Percentiles rank a stretch among this genome's conserved stretches.
Evolutionary conservation across 345 rosid genomes (phyloP).

Genomic region (Bruguiera gymnorhiza): DNA sequence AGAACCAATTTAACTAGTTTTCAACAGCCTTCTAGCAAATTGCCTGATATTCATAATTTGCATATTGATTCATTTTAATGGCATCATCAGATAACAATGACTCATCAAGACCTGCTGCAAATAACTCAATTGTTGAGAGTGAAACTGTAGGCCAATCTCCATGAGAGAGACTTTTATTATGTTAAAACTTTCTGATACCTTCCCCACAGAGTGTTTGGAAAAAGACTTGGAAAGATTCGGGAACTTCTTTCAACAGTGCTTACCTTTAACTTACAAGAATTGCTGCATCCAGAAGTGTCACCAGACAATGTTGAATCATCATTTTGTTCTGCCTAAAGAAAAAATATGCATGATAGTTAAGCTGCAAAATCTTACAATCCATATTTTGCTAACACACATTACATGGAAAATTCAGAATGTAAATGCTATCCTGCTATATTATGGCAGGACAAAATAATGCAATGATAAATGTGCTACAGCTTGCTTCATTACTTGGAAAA

Average conservation of each 20-base stretch:
- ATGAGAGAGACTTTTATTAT: not conserved
- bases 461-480: conserved; percentile 17
- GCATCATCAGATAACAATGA: not conserved
- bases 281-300: conserved; percentile 40
- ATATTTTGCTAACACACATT: not conserved
- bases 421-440: conserved; percentile 12
- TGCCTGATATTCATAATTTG: not conserved
- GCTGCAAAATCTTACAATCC: conserved; percentile 9
- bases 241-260: conserved; percentile 23
- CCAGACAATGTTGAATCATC: conserved; percentile 33
- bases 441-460: conserved; percentile 16
- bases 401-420: conserved; percentile 11
- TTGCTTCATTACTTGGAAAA: conserved; percentile 54
- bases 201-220: no score
- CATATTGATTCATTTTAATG: not conserved
- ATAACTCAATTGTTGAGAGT: not conserved
- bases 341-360: conserved; percentile 21
- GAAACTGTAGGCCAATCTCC: not conserved
- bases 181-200: not conserved
- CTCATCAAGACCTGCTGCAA: not conserved
- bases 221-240: no score
- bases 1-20: not conserved
- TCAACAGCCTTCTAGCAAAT: not conserved
- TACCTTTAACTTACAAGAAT: conserved; percentile 70
- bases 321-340: conserved; percentile 44